phyloP scores from a whole-genome alignment of 2,329 filamentous ascomycete genomes.

The Hymenoscyphus occultus region DNA sequence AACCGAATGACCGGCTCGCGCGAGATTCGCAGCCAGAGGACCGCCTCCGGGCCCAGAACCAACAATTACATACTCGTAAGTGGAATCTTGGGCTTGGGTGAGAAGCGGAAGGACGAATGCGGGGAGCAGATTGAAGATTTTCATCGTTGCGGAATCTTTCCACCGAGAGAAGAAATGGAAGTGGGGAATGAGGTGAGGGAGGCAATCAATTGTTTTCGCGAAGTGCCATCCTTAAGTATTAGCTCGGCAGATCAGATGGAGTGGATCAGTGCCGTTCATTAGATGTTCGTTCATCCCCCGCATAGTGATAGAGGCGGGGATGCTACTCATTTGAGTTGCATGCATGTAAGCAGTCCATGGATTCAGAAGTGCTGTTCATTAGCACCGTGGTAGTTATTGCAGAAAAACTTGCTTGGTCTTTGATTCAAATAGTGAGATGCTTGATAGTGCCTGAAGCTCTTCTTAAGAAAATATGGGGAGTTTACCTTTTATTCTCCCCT shows the following conservation, averaged over 20 bases:
- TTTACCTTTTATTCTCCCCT: background rate
- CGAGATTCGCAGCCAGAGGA: conserved; percentile 48
- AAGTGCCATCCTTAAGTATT: background rate
- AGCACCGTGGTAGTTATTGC: background rate
- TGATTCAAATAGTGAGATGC: background rate
- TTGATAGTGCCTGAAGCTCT: background rate
- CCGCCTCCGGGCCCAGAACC: conserved; percentile 51
- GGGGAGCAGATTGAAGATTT: background rate
- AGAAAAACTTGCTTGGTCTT: background rate
- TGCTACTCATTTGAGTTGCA: background rate
- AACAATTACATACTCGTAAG: conserved; percentile 36
- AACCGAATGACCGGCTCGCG: conserved; percentile 48
- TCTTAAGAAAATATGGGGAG: background rate
- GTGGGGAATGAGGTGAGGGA: background rate
- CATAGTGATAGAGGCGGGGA: background rate
- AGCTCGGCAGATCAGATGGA: background rate
- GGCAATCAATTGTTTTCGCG: background rate
- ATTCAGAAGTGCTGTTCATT: background rate
- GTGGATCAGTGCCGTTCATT: background rate
- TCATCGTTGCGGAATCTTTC: background rate
- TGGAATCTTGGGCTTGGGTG: background rate
- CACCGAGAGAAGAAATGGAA: background rate
- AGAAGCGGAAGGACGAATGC: background rate
- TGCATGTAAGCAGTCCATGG: background rate
- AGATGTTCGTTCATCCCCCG: background rate